Evolutionary conservation across 495 filamentous ascomycete genomes (phyloP), one percentile per base, ranked within the genome.

Genomic region (Talaromyces trachyspermus): DNA sequence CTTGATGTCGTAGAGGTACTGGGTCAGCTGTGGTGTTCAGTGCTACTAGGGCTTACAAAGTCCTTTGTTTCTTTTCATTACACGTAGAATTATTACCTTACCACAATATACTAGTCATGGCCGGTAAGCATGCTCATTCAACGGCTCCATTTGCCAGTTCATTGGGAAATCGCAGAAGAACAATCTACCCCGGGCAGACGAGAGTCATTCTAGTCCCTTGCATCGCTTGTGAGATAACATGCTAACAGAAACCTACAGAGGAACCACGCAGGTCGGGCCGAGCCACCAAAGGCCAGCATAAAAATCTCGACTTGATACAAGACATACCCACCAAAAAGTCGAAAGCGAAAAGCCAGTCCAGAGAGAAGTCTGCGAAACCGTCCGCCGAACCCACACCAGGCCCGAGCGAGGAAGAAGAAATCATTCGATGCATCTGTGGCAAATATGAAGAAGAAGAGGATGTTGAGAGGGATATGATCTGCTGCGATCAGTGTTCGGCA

Each of bases 241-340:
- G 62, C 70, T 74, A 65, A 74, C 60, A 10, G 30, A 26, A 20
- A 55, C 24, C 37, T 43, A 29, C 69, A 85, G 85, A 87, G 44
- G 90, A 95, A 76, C 85, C 89, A 48, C 83, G 92, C 66, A 85
- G 94, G 59, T 96, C 92, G 12, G 89, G 89, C 41, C 84, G 92
- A 53, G 86, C 90, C 53, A 98, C 91, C 37, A 96, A 96, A 60
- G 92, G 92, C 58, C 88, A 95, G 55, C 89, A 98, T 68, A 95
- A 94, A 62, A 85, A 84, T 51, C 77, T 84, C 49, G 83, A 91
- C 55, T 54, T 77, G 45, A 71, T 84, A 44, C 67, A 84, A 53
- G 83, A 89, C 50, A 52, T 59, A 32, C 58, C 65, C 12, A 64
- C 73, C 15, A 74, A 78, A 60, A 88, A 84, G 54, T 63, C 70